phyloP scores from a whole-genome alignment of 306 rosid species.

The Cucurbita argyrosperma region DNA sequence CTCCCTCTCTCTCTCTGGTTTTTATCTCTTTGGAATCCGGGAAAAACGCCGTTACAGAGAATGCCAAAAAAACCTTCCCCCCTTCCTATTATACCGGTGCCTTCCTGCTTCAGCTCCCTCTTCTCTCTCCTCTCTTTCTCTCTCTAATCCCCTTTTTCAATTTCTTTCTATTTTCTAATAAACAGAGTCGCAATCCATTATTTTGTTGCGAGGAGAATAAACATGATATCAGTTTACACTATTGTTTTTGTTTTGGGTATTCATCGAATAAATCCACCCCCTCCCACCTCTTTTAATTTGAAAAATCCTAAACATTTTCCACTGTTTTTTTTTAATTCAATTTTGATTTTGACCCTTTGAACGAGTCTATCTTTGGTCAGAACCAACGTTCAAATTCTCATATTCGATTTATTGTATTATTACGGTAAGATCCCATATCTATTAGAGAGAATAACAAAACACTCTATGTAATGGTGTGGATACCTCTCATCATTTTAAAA shows the following conservation, averaged over 20 bases:
- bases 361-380: too few species aligned
- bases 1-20: not conserved
- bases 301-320: not conserved
- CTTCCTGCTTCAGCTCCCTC: slow-evolving; percentile 12
- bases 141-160: slow-evolving; percentile 5
- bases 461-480: too few species aligned
- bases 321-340: too few species aligned
- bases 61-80: slow-evolving; percentile 25
- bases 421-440: too few species aligned
- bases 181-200: not conserved
- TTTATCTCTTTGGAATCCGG: slow-evolving; percentile 10
- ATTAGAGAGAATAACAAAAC: too few species aligned
- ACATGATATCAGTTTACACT: not conserved
- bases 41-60: slow-evolving; percentile 37
- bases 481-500: too few species aligned
- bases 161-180: not conserved
- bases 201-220: not conserved
- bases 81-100: slow-evolving; percentile 35
- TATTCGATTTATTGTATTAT: too few species aligned
- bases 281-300: not conserved
- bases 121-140: not conserved
- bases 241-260: not conserved
- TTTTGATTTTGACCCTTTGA: too few species aligned
- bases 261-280: not conserved
- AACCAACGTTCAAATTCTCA: too few species aligned